Base-by-base conservation (phyloP, 2,329 filamentous ascomycete genomes). In the Aspergillus carbonarius region DNA sequence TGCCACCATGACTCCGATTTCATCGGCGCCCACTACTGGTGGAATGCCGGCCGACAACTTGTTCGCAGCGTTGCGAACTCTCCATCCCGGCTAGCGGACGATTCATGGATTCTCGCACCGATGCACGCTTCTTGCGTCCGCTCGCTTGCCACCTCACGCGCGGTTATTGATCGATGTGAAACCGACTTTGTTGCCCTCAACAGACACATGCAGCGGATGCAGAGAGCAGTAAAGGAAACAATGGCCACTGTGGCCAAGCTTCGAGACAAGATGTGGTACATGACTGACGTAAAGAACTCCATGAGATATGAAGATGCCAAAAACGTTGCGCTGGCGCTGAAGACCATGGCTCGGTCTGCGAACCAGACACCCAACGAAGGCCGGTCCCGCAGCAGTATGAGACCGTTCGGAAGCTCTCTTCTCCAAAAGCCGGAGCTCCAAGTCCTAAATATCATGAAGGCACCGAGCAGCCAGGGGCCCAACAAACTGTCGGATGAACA, bases 181-280 rank as follows among this genome's bases (percentile, higher is more conserved):
- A 66, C 64, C n/a, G 71, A 72, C 53, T 85, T 93, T 32, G 86
- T 93, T 12, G 92, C 89, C 85, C 82, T 96, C 18, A 92, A 92
- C 69, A 90, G 92, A 66, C 91, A 88, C 23, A 88, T 93, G 68
- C 89, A 92, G 68, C 85, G 89, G 3, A 87, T 92, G 49, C 91
- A 93, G 67, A 83, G 82, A 2, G 83, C 86, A 12, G 88, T 93
- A 35, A 88, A 92, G 40, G 82, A 85, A 5, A 90, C 92, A 85
- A 89, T 91, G 82, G 82, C 82, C 59, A 85, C 86, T 5, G 82
- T 95, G 37, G 85, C 88, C 58, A 87, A 89, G 20, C 82, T 97
- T 39, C 86, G 95, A 42, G 91, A 96, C 73, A 98, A 98, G 81
- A 96, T 98, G 91, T 99, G 95, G 95, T 99, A 96, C 72, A 90